Percentiles rank a stretch among this genome's conserved stretches.
Evolutionary conservation across 345 rosid genomes (phyloP).

Genomic region (Linum lewisii): DNA sequence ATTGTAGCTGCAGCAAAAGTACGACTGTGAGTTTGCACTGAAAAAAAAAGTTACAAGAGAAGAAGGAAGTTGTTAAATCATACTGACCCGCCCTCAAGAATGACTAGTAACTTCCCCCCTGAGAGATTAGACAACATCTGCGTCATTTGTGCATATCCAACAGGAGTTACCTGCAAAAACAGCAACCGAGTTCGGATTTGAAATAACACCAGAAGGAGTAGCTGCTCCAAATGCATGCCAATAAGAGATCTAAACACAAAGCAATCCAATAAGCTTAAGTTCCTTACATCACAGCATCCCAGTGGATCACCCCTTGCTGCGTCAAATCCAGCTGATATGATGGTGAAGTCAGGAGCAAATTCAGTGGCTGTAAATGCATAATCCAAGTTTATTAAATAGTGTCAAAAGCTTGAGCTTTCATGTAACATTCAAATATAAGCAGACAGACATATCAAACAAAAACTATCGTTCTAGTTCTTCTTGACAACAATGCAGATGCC

Average conservation of each 20-base stretch:
- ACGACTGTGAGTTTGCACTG: background rate
- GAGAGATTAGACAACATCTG: constrained; percentile 53
- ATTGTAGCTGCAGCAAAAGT: constrained; percentile 59
- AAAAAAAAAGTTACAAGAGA: constrained; percentile 5
- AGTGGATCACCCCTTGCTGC: constrained; percentile 98
- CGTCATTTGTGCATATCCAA: constrained; percentile 85
- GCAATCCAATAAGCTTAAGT: background rate
- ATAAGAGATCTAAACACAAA: background rate
- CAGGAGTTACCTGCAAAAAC: constrained; percentile 59
- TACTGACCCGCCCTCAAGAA: constrained; percentile 94
- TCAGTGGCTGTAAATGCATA: constrained; percentile 53
- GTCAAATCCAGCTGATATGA: constrained; percentile 98
- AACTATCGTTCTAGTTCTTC: too few relatives aligned
- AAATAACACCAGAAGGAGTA: background rate
- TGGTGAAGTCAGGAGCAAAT: constrained; percentile 86
- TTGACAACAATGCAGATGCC: too few relatives aligned
- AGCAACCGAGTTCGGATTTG: background rate
- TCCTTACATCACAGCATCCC: constrained; percentile 93
- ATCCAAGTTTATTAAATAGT: constrained; percentile 9
- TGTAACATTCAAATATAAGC: background rate
- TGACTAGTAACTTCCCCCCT: constrained; percentile 79
- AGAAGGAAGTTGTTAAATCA: constrained; percentile 1
- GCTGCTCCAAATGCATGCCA: background rate
- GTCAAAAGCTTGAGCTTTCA: background rate
- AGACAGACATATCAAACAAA: background rate